These are phyloP conservation scores for Lolium rigidum DNA, from an alignment of 176 grass and related monocot genomes.

Conservation along the genomic window DNA sequence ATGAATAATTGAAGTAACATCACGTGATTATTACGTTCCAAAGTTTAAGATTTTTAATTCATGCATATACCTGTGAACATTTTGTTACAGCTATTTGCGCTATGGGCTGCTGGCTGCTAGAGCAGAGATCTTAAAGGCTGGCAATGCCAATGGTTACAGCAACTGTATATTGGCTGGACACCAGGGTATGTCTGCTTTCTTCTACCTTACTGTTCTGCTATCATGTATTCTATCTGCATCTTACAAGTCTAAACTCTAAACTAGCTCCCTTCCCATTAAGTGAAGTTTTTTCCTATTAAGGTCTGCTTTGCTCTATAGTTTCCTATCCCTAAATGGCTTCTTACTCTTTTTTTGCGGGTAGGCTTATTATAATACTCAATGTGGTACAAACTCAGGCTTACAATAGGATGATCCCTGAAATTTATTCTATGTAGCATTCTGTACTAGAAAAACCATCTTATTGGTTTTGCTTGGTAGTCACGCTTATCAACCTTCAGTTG, in stretches of 20 bases:
- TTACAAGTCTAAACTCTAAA: neutral
- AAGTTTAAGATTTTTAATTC: neutral
- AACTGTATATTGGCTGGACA: constrained; percentile 83
- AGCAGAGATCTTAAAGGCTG: constrained; percentile 91
- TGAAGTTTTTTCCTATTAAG: constrained; percentile 6
- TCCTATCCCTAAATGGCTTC: neutral
- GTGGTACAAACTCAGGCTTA: neutral
- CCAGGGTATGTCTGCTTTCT: constrained; percentile 53
- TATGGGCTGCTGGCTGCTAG: constrained; percentile 93
- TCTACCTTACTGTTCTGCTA: neutral
- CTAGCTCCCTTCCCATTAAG: neutral
- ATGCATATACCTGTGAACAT: neutral
- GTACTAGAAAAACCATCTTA: neutral
- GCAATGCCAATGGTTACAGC: constrained; percentile 65
- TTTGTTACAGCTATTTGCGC: constrained; percentile 72
- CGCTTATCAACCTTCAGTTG: neutral
- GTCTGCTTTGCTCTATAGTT: neutral
- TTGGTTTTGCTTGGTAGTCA: constrained; percentile 1
- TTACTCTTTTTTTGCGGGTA: no score
- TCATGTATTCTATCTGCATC: neutral
- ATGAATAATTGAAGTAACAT: neutral
- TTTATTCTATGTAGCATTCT: neutral
- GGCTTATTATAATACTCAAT: neutral
- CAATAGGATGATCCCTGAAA: neutral
- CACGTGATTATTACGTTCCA: neutral